These are phyloP conservation scores for Ananas comosus DNA, from an alignment of 176 grass and related monocot genomes.

Conservation along the genomic window DNA sequence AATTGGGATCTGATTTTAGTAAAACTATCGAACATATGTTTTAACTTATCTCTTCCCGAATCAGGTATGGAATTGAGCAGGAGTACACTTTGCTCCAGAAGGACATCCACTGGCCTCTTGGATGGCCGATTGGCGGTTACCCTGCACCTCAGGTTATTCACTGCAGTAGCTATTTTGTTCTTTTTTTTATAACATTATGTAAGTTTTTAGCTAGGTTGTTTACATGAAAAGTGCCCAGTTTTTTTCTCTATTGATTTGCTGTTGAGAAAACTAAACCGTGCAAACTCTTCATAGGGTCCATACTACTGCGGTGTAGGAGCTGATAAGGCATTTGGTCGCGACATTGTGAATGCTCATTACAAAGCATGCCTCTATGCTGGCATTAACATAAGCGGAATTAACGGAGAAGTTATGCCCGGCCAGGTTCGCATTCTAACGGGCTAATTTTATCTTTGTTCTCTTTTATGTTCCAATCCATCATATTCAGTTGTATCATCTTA, in stretches of 20 bases:
- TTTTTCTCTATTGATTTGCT: neutral
- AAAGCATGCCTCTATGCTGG: constrained; percentile 88
- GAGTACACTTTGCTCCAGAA: constrained; percentile 18
- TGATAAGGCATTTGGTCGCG: constrained; percentile 80
- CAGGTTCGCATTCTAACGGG: constrained; percentile 39
- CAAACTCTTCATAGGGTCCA: constrained; percentile 45
- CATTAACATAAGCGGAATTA: constrained; percentile 93
- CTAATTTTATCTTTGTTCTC: neutral
- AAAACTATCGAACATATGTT: neutral
- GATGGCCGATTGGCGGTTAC: constrained; percentile 22
- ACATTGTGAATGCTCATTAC: constrained; percentile 87
- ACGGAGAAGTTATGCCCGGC: constrained; percentile 96
- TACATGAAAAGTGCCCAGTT: no score
- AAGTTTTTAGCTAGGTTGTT: no score
- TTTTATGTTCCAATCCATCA: neutral
- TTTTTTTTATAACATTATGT: neutral
- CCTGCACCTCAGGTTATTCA: constrained; percentile 15
- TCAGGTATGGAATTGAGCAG: constrained; percentile 20
- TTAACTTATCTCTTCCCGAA: neutral
- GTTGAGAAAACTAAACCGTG: neutral
- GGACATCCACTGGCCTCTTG: constrained; percentile 19
- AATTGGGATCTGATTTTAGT: no score
- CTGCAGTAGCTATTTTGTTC: neutral
- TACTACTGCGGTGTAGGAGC: constrained; percentile 83
- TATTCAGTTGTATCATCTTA: no score